A percentile compares a stretch with the other conserved stretches of the same genome.
These are phyloP conservation scores for Sophora flavescens DNA, from an alignment of 306 rosid genomes.

Conservation along the genomic window DNA sequence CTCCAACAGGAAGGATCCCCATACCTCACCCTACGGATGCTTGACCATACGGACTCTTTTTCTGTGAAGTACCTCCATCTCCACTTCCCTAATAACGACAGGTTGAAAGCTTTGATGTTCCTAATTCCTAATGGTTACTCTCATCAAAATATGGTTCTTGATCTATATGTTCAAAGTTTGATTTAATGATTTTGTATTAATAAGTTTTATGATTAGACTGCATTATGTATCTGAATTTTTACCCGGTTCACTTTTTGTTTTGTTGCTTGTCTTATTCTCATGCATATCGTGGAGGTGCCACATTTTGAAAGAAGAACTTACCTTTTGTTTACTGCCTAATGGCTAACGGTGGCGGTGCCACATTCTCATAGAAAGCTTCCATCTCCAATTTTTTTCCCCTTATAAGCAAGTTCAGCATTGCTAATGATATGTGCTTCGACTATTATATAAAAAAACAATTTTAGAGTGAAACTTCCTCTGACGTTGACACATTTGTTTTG, in stretches of 20 bases:
- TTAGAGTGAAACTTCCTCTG: too few species aligned
- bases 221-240: conserved; percentile 6
- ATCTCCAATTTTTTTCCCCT: neutral
- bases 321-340: neutral
- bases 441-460: neutral
- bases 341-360: neutral
- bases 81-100: too few species aligned
- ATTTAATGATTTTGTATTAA: neutral
- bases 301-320: neutral
- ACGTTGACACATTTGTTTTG: too few species aligned
- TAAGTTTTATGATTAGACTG: neutral
- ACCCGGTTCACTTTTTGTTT: neutral
- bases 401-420: neutral
- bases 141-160: neutral
- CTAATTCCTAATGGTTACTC: too few species aligned
- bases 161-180: neutral
- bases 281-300: neutral
- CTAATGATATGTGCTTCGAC: neutral
- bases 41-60: too few species aligned
- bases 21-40: too few species aligned
- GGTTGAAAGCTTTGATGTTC: too few species aligned
- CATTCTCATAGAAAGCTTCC: too few species aligned
- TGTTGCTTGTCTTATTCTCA: neutral
- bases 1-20: too few species aligned
- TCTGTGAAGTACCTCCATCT: too few species aligned